These are phyloP conservation scores for Cystofilobasidium macerans DNA, from an alignment of 768 basidiomycete species.

Conservation along the genomic window DNA sequence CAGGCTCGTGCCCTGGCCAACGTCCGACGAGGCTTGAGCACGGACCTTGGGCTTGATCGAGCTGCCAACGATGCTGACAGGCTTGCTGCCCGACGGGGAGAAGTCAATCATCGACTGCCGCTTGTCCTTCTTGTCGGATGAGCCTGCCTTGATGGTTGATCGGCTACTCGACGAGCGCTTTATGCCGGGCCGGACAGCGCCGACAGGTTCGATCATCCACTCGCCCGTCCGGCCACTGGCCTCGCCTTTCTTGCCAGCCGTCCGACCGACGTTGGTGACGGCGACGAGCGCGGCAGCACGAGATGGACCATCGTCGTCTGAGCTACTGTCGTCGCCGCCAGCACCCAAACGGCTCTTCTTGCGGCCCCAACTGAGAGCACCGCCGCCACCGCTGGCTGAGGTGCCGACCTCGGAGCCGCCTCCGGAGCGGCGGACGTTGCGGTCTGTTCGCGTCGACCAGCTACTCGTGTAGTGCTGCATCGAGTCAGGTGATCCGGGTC, in stretches of 20 bases:
- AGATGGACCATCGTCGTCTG: constrained; percentile 14
- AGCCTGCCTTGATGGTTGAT: constrained; percentile 20
- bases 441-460: constrained; percentile 24
- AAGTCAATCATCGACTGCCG: neutral
- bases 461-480: neutral
- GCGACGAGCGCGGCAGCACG: constrained; percentile 12
- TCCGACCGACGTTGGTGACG: constrained; percentile 24
- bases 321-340: constrained; percentile 3
- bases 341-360: constrained; percentile 5
- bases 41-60: neutral
- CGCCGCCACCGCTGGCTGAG: neutral
- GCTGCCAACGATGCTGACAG: neutral
- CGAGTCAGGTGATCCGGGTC: constrained; percentile 15
- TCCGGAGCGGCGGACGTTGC: constrained; percentile 1
- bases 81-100: neutral
- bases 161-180: constrained; percentile 22
- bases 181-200: constrained; percentile 19
- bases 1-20: neutral
- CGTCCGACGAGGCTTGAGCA: neutral
- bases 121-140: neutral
- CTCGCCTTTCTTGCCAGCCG: constrained; percentile 9
- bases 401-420: constrained; percentile 5
- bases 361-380: neutral
- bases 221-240: neutral
- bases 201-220: constrained; percentile 17